Evolutionary conservation across 2,329 filamentous ascomycete genomes (phyloP), one percentile per base, ranked within the genome.

Genomic region (Exophiala viscosa): DNA sequence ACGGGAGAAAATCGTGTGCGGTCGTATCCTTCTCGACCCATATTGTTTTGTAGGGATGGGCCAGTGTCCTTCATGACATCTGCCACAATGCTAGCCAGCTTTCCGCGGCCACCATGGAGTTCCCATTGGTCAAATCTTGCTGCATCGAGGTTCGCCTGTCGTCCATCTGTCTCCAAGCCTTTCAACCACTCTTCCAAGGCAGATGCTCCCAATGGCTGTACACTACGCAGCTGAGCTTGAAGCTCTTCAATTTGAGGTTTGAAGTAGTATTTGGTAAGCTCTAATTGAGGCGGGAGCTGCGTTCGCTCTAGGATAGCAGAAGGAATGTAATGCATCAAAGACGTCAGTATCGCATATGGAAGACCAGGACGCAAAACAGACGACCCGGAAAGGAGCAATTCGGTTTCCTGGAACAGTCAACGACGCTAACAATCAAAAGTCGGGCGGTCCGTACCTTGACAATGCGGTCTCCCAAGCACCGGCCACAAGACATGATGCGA

Each of bases 121-220:
- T 85, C 83, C 82, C 86, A 92, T 62, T 83, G 85, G 65, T 90
- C 88, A 85, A 87, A 92, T 45, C 86, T 81, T 23, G 81, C 76
- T 28, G 81, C 77, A 65, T 87, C 83, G 9, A 74, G 76, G 60
- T 83, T 78, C 44, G 76, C 71, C 53, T 82, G 76, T 61, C 80
- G 81, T 8, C 87, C 86, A 52, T 81, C 77, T 23, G 72, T 73
- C 39, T 83, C 79, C 3, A 93, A 76, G 8, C 88, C 88, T 69
- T 91, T 91, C 28, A 84, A 75, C 88, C 88, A 93, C 67, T 91
- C 88, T 60, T 89, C 85, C 3, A 80, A 78, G 9, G 85, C 81
- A 38, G 84, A 84, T 40, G 77, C 62, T n/a, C 88, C 86, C 60
- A 88, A 77, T n/a, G 74, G 70, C 61, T 82, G 81, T 48, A 84